Evolutionary conservation across 306 rosid genomes (phyloP), one percentile per base, ranked within the genome.

Genomic region (Inga leiocalycina): DNA sequence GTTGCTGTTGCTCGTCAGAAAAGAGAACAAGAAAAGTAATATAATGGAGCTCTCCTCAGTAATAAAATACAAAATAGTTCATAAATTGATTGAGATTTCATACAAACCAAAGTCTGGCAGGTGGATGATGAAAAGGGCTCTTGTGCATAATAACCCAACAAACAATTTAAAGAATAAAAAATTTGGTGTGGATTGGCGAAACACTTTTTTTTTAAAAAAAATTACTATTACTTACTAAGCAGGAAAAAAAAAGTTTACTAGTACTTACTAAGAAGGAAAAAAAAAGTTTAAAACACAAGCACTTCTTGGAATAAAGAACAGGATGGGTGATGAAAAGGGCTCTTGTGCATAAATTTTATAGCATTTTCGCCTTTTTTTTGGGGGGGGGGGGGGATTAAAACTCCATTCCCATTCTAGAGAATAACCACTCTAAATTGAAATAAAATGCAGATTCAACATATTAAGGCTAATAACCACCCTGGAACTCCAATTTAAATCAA

Each of bases 391-490:
- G n/a, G 41, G 37, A 10, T 52, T 52, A 2, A 20, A 39, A 19
- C 30, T 74, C 66, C 48, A 52, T 66, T 44, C 41, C 66, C 79
- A 64, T 77, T 44, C 75, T 22, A 27, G 24, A 77, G 27, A 51
- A 67, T 45, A 68, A 66, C 73, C 65, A 32, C 75, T 76, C 77
- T 67, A 82, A 49, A 75, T 20, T 44, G 67, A 84, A 54, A 45
- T 27, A 39, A 67, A 74, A 68, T 51, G 64, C 43, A 79, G 44
- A 82, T 75, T 76, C 73, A 51, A 71, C 51, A 54, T 39, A 56
- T 82, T 59, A 80, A 79, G 49, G 69, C 74, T 59, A 15, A 71
- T 35, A 46, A 54, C 48, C 84, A 76, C 78, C 72, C 77, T 39
- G n/a, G 32, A 72, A 72, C 30, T 68, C 77, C 43, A 82, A 71